Percentiles rank a stretch among this genome's conserved stretches.
Evolutionary conservation across 2,329 filamentous ascomycete species (phyloP).

Genomic region (Grosmannia penicillata): DNA sequence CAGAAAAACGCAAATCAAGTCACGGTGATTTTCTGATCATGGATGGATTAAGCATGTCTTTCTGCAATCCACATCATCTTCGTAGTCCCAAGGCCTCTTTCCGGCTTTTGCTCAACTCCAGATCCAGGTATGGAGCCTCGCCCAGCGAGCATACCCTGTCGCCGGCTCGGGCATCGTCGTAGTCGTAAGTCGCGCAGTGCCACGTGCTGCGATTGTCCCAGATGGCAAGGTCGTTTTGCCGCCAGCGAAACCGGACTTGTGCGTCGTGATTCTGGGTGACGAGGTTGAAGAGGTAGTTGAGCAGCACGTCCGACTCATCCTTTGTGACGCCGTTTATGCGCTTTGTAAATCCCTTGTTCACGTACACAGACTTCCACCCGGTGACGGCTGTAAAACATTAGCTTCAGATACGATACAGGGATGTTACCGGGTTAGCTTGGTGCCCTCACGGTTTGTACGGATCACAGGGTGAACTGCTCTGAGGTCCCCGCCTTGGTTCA

Average conservation of each 20-base stretch:
- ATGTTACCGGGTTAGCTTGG: too few species aligned
- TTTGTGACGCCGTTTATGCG: constrained; percentile 39
- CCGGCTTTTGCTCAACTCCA: constrained; percentile 13
- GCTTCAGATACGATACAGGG: too few species aligned
- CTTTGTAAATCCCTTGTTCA: constrained; percentile 35
- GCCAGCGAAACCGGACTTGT: constrained; percentile 39
- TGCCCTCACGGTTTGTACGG: constrained; percentile 37
- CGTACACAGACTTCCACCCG: constrained; percentile 40
- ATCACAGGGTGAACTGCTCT: constrained; percentile 36
- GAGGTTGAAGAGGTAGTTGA: constrained; percentile 31
- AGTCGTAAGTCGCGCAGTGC: constrained; percentile 47
- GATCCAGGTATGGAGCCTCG: constrained; percentile 27
- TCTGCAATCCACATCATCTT: too few species aligned
- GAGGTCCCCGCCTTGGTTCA: constrained; percentile 39
- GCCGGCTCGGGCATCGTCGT: constrained; percentile 27
- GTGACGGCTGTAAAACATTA: constrained; percentile 24
- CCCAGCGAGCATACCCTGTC: constrained; percentile 26
- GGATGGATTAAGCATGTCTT: too few species aligned
- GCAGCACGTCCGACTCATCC: constrained; percentile 37
- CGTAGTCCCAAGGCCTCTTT: not conserved
- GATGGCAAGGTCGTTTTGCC: constrained; percentile 39
- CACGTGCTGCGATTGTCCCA: constrained; percentile 48
- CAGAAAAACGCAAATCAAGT: too few species aligned
- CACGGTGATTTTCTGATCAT: too few species aligned
- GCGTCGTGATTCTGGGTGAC: constrained; percentile 40